Evolutionary conservation across 2,329 filamentous ascomycete genomes (phyloP).

Genomic region (Nemania sp.): DNA sequence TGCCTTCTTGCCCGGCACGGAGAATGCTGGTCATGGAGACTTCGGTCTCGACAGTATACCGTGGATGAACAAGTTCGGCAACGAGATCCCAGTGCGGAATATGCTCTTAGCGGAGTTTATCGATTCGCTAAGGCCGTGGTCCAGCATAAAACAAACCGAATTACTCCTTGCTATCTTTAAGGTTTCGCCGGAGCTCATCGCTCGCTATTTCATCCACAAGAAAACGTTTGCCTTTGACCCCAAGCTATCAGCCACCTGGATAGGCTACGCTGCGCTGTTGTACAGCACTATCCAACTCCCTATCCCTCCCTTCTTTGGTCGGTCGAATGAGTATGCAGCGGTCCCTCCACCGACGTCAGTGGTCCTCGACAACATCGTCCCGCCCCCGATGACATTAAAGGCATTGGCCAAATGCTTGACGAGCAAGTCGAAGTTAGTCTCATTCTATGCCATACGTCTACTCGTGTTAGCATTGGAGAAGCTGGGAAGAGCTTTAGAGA

Average conservation of each 20-base stretch:
- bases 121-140: slow-evolving; percentile 80
- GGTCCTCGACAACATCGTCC: slow-evolving; percentile 84
- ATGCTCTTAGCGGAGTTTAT: slow-evolving; percentile 77
- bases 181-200: slow-evolving; percentile 81
- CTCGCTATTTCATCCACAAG: slow-evolving; percentile 83
- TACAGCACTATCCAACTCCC: slow-evolving; percentile 79
- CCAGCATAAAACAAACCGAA: slow-evolving; percentile 78
- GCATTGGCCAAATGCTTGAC: slow-evolving; percentile 79
- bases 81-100: slow-evolving; percentile 77
- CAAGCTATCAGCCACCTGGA: slow-evolving; percentile 91
- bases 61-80: slow-evolving; percentile 69
- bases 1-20: slow-evolving; percentile 43
- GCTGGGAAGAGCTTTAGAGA: slow-evolving; percentile 64
- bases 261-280: slow-evolving; percentile 87
- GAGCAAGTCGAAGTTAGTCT: slow-evolving; percentile 76
- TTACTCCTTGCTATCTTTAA: slow-evolving; percentile 80
- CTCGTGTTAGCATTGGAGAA: slow-evolving; percentile 81
- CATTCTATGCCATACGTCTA: slow-evolving; percentile 82
- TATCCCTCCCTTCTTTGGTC: slow-evolving; percentile 74
- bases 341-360: slow-evolving; percentile 79
- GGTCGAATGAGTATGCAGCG: slow-evolving; percentile 62
- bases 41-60: slow-evolving; percentile 71
- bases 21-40: slow-evolving; percentile 57
- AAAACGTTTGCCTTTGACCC: slow-evolving; percentile 85
- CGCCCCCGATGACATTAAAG: slow-evolving; percentile 79